Evolutionary conservation across 768 basidiomycete genomes (phyloP).

Genomic region (Tricholoma matsutake): DNA sequence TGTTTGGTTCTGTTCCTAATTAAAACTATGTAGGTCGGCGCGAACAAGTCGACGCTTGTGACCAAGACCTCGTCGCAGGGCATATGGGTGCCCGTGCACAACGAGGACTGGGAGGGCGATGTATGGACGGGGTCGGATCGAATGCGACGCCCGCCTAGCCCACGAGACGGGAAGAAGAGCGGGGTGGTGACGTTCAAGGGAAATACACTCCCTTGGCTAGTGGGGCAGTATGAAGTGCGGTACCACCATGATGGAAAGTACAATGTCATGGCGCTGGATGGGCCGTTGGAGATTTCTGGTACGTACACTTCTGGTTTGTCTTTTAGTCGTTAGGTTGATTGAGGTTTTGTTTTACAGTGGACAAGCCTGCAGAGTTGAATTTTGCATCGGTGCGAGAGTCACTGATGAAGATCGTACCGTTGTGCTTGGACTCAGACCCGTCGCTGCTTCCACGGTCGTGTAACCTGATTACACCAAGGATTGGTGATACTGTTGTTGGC

Average conservation of each 20-base stretch:
- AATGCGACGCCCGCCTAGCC: constrained; percentile 30
- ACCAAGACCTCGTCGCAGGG: constrained; percentile 85
- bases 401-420: constrained; percentile 74
- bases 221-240: constrained; percentile 86
- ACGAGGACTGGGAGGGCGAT: constrained; percentile 93
- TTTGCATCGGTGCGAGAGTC: constrained; percentile 62
- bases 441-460: constrained; percentile 75
- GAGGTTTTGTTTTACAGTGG: constrained; percentile 45
- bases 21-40: constrained; percentile 61
- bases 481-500: neutral
- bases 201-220: constrained; percentile 80
- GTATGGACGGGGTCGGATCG: constrained; percentile 50
- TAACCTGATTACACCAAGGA: constrained; percentile 30
- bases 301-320: constrained; percentile 22
- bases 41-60: constrained; percentile 78
- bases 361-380: constrained; percentile 60
- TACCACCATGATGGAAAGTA: constrained; percentile 98
- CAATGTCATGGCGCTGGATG: constrained; percentile 86
- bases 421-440: constrained; percentile 86
- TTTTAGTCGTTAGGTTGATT: constrained; percentile 7
- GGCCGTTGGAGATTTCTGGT: constrained; percentile 90
- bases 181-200: constrained; percentile 76
- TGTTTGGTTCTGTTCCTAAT: constrained; percentile 7
- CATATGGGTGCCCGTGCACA: constrained; percentile 89
- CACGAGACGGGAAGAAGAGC: constrained; percentile 41